phyloP scores from a whole-genome alignment of 176 grass and related monocot genomes.

The Dendrocalamus sinicus region DNA sequence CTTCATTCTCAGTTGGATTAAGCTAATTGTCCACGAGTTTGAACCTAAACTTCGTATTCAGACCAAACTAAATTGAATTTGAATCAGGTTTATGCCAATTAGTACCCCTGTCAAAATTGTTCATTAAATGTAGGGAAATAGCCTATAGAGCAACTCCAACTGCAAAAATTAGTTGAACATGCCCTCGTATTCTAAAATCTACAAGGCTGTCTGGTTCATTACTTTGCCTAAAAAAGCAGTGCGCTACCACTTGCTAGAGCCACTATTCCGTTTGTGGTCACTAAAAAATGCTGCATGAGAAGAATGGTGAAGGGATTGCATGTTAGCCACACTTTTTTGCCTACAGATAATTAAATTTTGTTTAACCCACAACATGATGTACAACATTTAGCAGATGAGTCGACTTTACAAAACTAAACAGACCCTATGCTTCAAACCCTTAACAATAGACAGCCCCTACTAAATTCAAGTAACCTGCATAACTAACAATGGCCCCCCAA shows the following conservation, averaged over 20 bases:
- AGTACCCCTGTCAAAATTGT: neutral
- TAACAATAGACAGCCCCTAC: neutral
- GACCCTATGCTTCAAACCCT: neutral
- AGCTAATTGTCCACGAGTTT: neutral
- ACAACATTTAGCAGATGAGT: neutral
- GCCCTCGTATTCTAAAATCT: neutral
- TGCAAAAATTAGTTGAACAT: neutral
- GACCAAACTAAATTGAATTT: conserved; percentile 16
- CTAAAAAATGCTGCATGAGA: neutral
- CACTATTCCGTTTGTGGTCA: neutral
- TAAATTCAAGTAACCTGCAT: conserved; percentile 3
- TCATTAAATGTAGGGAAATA: neutral
- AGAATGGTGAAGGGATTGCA: conserved; percentile 12
- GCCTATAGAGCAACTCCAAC: conserved; percentile 8
- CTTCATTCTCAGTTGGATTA: conserved; percentile 24
- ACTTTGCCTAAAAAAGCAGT: neutral
- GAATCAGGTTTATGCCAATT: neutral
- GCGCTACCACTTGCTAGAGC: neutral
- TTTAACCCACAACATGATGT: neutral
- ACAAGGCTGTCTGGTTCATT: conserved; percentile 2
- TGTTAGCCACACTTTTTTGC: neutral
- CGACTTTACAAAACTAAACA: conserved; percentile 10
- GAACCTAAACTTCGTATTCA: neutral
- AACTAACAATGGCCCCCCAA: neutral
- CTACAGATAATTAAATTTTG: neutral